Evolutionary conservation across 2,329 filamentous ascomycete genomes (phyloP), one percentile per base, ranked within the genome.

Genomic region (Phialophora expanda): DNA sequence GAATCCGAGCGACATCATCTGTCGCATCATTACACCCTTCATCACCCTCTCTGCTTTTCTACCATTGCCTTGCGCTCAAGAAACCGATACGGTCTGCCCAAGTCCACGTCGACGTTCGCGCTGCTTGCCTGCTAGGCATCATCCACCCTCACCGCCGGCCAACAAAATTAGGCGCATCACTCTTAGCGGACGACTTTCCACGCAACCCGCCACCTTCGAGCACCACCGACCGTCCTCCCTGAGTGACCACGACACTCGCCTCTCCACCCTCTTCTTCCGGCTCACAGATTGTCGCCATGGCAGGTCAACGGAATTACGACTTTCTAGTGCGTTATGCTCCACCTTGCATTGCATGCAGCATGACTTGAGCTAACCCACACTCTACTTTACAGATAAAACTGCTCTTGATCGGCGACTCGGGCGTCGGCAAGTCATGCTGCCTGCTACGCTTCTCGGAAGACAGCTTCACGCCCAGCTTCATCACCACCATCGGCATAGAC

Each of bases 401-500:
- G 71, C 87, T 97, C 77, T 88, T 97, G 77, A 97, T 97, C 80
- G 93, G 93, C 80, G 93, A 97, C 84, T 97, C 93, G 57, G 93
- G 93, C 76, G 93, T 97, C 69, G 93, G 93, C 79, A 97, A 97
- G 83, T 97, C 93, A 73, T 97, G 93, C 88, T 97, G 93, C 82
- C 86, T 97, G 79, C 85, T 97, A 77, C 92, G 93, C 74, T 97
- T 97, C 85, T 96, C 92, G 81, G 93, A 97, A 83, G 93, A 97
- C 84, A 96, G 92, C 55, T 97, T 97, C 83, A 97, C 93, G 61
- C 93, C 93, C 51, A 96, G 92, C 74, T 97, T 97, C 85, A 97
- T 97, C 84, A 97, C 93, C 69, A 99, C 95, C 70, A 99, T 99
- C 81, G 95, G 95, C 74, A 98, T 99, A 84, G 95, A 99, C 83